phyloP scores from a whole-genome alignment of 192 early-diverging fungal species.

The Funneliformis geosporum region DNA sequence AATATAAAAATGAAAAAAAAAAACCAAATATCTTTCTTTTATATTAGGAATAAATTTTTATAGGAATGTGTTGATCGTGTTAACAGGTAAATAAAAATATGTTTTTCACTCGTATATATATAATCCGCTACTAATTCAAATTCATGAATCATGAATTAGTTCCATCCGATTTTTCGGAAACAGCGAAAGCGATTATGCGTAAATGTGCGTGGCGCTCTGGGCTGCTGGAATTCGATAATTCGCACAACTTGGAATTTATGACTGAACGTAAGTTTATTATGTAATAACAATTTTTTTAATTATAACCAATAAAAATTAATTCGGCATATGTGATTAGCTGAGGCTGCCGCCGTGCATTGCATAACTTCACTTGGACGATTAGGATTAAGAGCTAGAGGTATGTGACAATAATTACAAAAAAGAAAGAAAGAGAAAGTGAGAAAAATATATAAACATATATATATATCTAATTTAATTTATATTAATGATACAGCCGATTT shows the following conservation, averaged over 20 bases:
- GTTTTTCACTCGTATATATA: background rate
- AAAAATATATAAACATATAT: background rate
- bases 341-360: conserved; percentile 17
- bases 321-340: background rate
- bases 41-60: background rate
- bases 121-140: background rate
- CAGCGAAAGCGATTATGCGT: conserved; percentile 53
- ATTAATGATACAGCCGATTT: conserved; percentile 23
- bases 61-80: background rate
- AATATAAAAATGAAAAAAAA: background rate
- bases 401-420: background rate
- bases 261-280: conserved; percentile 20
- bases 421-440: too few species aligned
- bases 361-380: background rate
- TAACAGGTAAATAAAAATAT: background rate
- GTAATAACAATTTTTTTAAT: background rate
- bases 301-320: too few species aligned
- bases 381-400: background rate
- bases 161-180: background rate
- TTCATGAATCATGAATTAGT: background rate
- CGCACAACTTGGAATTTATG: conserved; percentile 24
- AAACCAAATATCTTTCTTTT: background rate
- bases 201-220: conserved; percentile 43
- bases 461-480: background rate
- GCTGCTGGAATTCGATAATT: background rate